phyloP scores from a whole-genome alignment of 108 stramenopile species.

The Cylindrotheca closterium region DNA sequence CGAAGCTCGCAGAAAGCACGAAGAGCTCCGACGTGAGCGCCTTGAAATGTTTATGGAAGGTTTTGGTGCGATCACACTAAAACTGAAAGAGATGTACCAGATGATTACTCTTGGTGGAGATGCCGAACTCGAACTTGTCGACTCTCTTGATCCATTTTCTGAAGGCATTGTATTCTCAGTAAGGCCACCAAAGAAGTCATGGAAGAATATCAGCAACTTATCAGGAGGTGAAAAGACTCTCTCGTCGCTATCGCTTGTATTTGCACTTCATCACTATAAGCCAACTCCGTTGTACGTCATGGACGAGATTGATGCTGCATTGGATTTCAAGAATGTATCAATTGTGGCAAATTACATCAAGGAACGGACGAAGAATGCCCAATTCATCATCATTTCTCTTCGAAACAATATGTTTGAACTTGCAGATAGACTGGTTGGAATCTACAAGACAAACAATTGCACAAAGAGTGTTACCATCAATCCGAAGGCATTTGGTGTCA shows the following conservation, averaged over 20 bases:
- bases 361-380: constrained; percentile 97
- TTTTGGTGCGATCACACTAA: constrained; percentile 93
- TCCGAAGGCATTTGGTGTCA: constrained; percentile 52
- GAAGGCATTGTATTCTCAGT: constrained; percentile 98
- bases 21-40: constrained; percentile 90
- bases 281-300: constrained; percentile 99
- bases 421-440: constrained; percentile 96
- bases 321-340: constrained; percentile 99
- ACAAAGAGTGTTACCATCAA: constrained; percentile 98
- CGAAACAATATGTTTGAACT: constrained; percentile 99
- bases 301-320: constrained; percentile 99
- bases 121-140: constrained; percentile 98
- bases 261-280: constrained; percentile 99
- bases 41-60: constrained; percentile 99
- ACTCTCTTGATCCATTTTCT: constrained; percentile 98
- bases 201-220: constrained; percentile 98
- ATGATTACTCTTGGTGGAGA: constrained; percentile 99
- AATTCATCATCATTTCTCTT: constrained; percentile 98
- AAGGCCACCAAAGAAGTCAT: constrained; percentile 98
- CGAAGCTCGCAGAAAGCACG: constrained; percentile 76
- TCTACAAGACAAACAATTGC: constrained; percentile 97
- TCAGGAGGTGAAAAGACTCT: constrained; percentile 99
- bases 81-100: constrained; percentile 99
- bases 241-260: constrained; percentile 96
- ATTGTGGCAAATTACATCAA: constrained; percentile 99